Evolutionary conservation across 345 rosid genomes (phyloP).

Genomic region (Carallia pectinifolia): DNA sequence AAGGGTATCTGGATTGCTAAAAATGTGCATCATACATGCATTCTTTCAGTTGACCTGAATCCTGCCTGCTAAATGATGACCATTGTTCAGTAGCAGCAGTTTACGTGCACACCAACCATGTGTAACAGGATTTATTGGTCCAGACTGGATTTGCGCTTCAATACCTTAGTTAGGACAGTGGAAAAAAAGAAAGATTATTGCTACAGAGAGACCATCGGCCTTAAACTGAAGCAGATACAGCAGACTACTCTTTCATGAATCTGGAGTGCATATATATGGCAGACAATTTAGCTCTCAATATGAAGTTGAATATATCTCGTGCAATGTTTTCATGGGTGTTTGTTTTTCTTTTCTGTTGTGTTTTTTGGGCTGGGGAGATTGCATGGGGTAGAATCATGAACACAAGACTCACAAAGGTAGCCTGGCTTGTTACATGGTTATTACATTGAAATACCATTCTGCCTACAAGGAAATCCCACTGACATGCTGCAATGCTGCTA

Average conservation of each 20-base stretch:
- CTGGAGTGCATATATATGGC: slow-evolving; percentile 12
- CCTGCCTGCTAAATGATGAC: slow-evolving; percentile 1
- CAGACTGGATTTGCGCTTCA: too few relatives aligned
- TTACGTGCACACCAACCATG: background rate
- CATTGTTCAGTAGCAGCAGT: background rate
- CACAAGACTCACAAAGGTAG: too few relatives aligned
- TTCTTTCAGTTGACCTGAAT: background rate
- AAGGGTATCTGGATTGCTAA: slow-evolving; percentile 60
- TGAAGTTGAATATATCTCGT: background rate
- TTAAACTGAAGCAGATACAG: slow-evolving; percentile 20
- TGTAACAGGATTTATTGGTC: background rate
- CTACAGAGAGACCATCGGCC: background rate
- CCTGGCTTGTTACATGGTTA: too few relatives aligned
- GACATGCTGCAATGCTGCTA: too few relatives aligned
- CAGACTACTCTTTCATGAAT: background rate
- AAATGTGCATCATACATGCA: too few relatives aligned
- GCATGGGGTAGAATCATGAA: background rate
- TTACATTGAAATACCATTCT: too few relatives aligned
- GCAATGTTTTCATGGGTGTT: background rate
- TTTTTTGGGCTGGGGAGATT: background rate
- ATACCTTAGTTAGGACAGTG: too few relatives aligned
- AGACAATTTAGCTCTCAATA: slow-evolving; percentile 12
- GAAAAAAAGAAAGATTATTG: too few relatives aligned
- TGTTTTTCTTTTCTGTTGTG: too few relatives aligned
- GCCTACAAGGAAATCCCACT: too few relatives aligned